A percentile compares a stretch with the other conserved stretches of the same genome.
Evolutionary conservation across 768 basidiomycete species (phyloP).

Genomic region (Leccinum subtestaceum): DNA sequence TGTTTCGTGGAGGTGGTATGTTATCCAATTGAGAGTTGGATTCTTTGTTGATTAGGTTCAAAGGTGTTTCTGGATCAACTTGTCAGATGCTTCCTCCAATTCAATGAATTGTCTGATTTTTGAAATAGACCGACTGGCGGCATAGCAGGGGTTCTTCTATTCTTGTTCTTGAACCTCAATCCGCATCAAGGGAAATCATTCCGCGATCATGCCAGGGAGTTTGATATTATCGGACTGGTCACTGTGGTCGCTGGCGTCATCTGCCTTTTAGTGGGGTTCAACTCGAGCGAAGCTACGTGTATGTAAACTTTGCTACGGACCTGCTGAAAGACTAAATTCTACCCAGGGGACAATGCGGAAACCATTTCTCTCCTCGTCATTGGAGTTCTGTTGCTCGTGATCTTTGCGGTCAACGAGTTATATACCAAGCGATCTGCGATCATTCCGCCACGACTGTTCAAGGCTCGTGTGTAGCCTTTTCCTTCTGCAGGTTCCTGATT

Average conservation of each 20-base stretch:
- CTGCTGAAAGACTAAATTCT: background rate
- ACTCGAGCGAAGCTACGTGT: conserved; percentile 35
- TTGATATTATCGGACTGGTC: conserved; percentile 41
- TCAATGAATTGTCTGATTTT: background rate
- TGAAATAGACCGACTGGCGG: conserved; percentile 36
- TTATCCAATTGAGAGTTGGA: background rate
- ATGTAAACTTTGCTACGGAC: background rate
- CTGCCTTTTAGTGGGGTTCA: conserved; percentile 40
- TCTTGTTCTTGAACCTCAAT: conserved; percentile 37
- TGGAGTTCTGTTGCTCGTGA: conserved; percentile 31
- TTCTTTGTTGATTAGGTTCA: conserved; percentile 4
- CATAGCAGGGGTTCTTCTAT: conserved; percentile 28
- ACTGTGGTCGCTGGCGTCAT: conserved; percentile 35
- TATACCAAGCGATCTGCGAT: conserved; percentile 36
- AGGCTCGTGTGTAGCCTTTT: conserved; percentile 13
- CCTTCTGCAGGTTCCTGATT: background rate
- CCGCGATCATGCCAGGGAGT: conserved; percentile 31
- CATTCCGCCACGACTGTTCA: conserved; percentile 40
- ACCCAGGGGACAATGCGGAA: conserved; percentile 27
- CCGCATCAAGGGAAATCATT: conserved; percentile 33
- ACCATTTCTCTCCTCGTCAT: conserved; percentile 39
- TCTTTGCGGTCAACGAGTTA: conserved; percentile 34
- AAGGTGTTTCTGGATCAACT: conserved; percentile 38
- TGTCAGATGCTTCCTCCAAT: conserved; percentile 21
- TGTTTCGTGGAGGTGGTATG: conserved; percentile 40